phyloP scores from a whole-genome alignment of 768 basidiomycete species.

The Trametes sanguinea region DNA sequence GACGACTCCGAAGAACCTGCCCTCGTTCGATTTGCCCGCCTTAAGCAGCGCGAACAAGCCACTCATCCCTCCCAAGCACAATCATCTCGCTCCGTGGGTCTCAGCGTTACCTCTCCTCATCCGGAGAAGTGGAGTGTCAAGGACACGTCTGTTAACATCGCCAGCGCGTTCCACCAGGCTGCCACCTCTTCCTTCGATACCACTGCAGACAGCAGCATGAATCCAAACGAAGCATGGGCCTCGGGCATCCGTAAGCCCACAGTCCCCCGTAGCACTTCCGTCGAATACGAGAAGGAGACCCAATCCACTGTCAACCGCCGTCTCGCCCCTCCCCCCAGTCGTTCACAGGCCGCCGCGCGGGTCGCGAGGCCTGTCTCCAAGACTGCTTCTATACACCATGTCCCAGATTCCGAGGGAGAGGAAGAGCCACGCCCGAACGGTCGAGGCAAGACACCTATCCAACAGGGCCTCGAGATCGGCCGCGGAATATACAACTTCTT shows the following conservation, averaged over 20 bases:
- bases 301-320: constrained; percentile 56
- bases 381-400: constrained; percentile 51
- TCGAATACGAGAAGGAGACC: constrained; percentile 74
- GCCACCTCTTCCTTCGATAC: constrained; percentile 40
- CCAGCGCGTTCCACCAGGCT: constrained; percentile 77
- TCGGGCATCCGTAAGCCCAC: constrained; percentile 52
- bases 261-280: constrained; percentile 74
- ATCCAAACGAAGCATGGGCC: constrained; percentile 68
- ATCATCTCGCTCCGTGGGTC: constrained; percentile 28
- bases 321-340: constrained; percentile 62
- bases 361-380: constrained; percentile 55
- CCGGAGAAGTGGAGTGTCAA: constrained; percentile 75
- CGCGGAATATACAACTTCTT: constrained; percentile 53
- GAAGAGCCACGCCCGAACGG: constrained; percentile 35
- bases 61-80: constrained; percentile 23
- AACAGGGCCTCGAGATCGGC: constrained; percentile 58
- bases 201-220: constrained; percentile 32
- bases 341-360: constrained; percentile 34
- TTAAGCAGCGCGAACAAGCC: constrained; percentile 47
- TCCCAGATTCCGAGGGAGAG: constrained; percentile 74
- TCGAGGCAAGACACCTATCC: constrained; percentile 72
- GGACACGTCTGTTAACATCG: constrained; percentile 87
- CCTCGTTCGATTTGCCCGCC: constrained; percentile 48
- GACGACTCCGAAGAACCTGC: constrained; percentile 49
- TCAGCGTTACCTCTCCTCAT: constrained; percentile 37